Conservation (phyloP, 352 stramenopile species). For the Sclerospora graminicola region DNA sequence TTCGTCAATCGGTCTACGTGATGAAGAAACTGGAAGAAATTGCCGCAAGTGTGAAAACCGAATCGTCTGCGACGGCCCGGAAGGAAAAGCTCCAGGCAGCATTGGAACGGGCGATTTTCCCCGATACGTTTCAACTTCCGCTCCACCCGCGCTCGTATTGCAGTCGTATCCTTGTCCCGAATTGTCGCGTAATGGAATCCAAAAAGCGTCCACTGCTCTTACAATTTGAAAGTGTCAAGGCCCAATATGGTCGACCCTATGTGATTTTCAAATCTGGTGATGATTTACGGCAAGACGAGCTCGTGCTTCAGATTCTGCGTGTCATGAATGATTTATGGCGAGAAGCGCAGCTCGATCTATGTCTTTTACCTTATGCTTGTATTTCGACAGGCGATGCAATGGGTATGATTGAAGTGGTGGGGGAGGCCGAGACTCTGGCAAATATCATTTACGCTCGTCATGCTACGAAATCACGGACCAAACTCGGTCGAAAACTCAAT, state of each 20-base stretch:
- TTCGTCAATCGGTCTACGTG: slow-evolving; percentile 87
- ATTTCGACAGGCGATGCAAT: slow-evolving; percentile 81
- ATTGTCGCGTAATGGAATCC: slow-evolving; percentile 89
- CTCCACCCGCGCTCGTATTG: slow-evolving; percentile 82
- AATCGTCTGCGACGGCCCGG: slow-evolving; percentile 24
- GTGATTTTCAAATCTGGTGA: slow-evolving; percentile 91
- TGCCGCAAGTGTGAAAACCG: slow-evolving; percentile 48
- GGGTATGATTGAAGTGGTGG: slow-evolving; percentile 87
- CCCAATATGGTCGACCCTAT: slow-evolving; percentile 41
- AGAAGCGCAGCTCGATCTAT: slow-evolving; percentile 73
- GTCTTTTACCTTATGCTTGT: slow-evolving; percentile 79
- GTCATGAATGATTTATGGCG: slow-evolving; percentile 90
- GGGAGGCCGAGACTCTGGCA: slow-evolving; percentile 80
- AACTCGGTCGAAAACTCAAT: slow-evolving; percentile 51
- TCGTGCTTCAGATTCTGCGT: slow-evolving; percentile 86
- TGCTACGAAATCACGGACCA: slow-evolving; percentile 35
- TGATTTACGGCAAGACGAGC: slow-evolving; percentile 89
- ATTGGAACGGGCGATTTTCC: slow-evolving; percentile 45
- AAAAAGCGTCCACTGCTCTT: slow-evolving; percentile 90
- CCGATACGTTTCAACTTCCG: slow-evolving; percentile 84
- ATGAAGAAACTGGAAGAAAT: slow-evolving; percentile 87
- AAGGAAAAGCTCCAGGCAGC: slow-evolving; percentile 48
- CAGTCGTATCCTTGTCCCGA: slow-evolving; percentile 57
- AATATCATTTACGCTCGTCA: slow-evolving; percentile 78
- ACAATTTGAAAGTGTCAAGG: slow-evolving; percentile 67